Evolutionary conservation across 2,329 filamentous ascomycete genomes (phyloP).

Genomic region (Colletotrichum sp.): DNA sequence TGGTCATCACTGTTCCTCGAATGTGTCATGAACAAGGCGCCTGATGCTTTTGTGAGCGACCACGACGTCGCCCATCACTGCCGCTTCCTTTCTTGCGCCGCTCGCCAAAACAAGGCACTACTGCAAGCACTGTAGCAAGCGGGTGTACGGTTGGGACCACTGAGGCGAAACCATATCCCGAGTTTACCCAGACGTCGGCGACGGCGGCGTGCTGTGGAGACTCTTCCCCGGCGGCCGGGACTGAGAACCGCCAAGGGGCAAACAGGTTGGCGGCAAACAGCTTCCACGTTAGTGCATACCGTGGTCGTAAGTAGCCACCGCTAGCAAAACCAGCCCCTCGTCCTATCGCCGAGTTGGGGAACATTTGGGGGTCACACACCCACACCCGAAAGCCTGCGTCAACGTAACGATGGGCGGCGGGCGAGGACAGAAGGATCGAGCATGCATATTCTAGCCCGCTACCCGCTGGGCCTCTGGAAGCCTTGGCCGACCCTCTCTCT

Average conservation of each 20-base stretch:
- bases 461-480: background rate
- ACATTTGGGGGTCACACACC: background rate
- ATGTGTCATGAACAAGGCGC: background rate
- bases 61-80: background rate
- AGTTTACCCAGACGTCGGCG: background rate
- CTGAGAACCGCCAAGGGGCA: background rate
- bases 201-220: background rate
- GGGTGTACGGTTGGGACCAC: background rate
- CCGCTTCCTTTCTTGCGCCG: background rate
- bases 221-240: background rate
- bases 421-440: background rate
- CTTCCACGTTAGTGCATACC: background rate
- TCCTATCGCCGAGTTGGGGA: background rate
- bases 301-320: background rate
- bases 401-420: background rate
- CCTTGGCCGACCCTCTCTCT: constrained; percentile 5
- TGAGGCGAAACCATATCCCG: constrained; percentile 1
- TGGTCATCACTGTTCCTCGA: background rate
- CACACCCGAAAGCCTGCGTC: background rate
- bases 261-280: background rate
- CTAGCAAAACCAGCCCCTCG: background rate
- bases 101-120: background rate
- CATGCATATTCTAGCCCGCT: background rate
- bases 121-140: constrained; percentile 18
- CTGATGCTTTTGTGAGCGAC: background rate